Percentiles rank a stretch among this genome's conserved stretches.
These are phyloP conservation scores for Dendrostoma leiphaemia DNA, from an alignment of 2,329 filamentous ascomycete species.

Conservation along the genomic window DNA sequence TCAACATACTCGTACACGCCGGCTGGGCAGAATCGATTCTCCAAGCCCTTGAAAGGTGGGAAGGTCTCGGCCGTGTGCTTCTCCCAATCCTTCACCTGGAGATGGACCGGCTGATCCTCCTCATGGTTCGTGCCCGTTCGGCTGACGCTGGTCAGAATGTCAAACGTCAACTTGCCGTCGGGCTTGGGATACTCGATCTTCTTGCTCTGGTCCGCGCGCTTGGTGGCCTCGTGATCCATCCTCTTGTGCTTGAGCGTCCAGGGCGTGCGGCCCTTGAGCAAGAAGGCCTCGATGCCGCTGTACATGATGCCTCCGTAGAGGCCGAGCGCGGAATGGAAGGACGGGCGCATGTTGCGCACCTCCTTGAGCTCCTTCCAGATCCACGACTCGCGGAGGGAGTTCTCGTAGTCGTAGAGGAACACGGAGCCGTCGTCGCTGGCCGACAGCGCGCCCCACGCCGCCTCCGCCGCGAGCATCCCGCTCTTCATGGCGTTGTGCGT, in stretches of 20 bases:
- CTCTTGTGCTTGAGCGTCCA: conserved; percentile 90
- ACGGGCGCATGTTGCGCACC: conserved; percentile 96
- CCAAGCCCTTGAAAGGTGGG: conserved; percentile 85
- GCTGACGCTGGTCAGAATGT: conserved; percentile 92
- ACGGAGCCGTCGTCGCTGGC: conserved; percentile 63
- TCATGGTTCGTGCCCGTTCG: conserved; percentile 97
- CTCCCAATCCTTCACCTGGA: conserved; percentile 95
- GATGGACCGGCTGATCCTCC: conserved; percentile 94
- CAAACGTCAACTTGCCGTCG: conserved; percentile 91
- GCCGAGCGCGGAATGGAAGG: conserved; percentile 85
- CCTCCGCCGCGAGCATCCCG: conserved; percentile 93
- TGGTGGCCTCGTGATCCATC: conserved; percentile 76
- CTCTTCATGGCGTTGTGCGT: conserved; percentile 98
- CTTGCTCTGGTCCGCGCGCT: conserved; percentile 71
- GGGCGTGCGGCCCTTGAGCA: conserved; percentile 80
- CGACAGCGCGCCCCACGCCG: conserved; percentile 74
- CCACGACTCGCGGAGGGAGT: conserved; percentile 75
- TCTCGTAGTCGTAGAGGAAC: conserved; percentile 94
- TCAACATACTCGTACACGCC: conserved; percentile 98
- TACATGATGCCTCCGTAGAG: conserved; percentile 89
- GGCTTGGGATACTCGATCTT: conserved; percentile 98
- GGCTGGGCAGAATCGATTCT: conserved; percentile 95
- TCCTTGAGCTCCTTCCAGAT: conserved; percentile 95
- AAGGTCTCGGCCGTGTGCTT: conserved; percentile 80
- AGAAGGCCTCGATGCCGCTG: conserved; percentile 85